These are phyloP conservation scores for Bipolaris zeicola DNA, from an alignment of 2,329 filamentous ascomycete species.

Conservation along the genomic window DNA sequence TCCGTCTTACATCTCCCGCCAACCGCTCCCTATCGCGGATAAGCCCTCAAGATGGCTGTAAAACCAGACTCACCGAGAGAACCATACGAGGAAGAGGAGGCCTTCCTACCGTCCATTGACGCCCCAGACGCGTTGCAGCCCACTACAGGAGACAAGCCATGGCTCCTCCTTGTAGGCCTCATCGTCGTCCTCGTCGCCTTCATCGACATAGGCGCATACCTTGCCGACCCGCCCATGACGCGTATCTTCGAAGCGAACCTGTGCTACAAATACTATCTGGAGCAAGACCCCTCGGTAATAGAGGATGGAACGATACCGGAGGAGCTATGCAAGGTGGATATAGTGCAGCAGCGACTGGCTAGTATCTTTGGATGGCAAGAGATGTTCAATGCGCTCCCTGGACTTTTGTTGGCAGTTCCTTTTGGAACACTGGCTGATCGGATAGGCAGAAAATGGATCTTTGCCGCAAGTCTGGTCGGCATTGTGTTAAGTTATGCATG, in stretches of 20 bases:
- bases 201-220: conserved; percentile 54
- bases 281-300: conserved; percentile 53
- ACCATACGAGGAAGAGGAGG: conserved; percentile 23
- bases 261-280: conserved; percentile 53
- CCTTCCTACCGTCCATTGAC: conserved; percentile 23
- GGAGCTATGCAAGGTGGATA: conserved; percentile 56
- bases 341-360: conserved; percentile 56
- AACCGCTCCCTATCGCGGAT: neutral
- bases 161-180: conserved; percentile 40
- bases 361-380: conserved; percentile 58
- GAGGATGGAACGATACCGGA: conserved; percentile 53
- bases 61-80: conserved; percentile 11
- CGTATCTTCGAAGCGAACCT: conserved; percentile 58
- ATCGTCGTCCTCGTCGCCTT: conserved; percentile 52
- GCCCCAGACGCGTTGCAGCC: neutral
- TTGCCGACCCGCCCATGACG: conserved; percentile 53
- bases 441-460: conserved; percentile 54
- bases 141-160: conserved; percentile 34
- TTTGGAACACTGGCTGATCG: conserved; percentile 58
- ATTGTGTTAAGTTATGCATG: conserved; percentile 44
- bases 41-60: conserved; percentile 15
- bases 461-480: conserved; percentile 52
- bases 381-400: conserved; percentile 53
- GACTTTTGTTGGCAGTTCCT: conserved; percentile 55
- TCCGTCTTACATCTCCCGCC: neutral